Base-by-base conservation (phyloP, 2,329 filamentous ascomycete species). In the Eutypa lata region DNA sequence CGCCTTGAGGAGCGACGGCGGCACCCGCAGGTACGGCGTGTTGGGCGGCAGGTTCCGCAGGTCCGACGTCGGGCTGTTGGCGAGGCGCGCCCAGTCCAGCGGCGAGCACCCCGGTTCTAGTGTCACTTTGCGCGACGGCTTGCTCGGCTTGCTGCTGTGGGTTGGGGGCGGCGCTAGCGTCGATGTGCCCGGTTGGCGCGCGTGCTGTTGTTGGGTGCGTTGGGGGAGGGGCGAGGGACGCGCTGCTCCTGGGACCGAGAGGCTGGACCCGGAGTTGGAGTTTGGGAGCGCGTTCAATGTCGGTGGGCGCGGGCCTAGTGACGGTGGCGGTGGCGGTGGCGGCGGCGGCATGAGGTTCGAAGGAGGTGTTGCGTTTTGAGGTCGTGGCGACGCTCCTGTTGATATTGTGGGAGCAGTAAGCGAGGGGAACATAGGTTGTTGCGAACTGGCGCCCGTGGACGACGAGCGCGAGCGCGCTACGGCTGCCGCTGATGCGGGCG, bases 81-180 rank as follows among this genome's bases (percentile, higher is more conserved):
- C 82, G 1, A 96, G 81, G 6, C 88, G 85, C 13, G 94, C 94
- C 94, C 94, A 99, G 80, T 99, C 94, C 13, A 99, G 84, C 0
- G 94, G 93, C 2, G 91, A 96, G 76, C 93, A 92, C 31, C 94
- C 93, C 0, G 94, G 94, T n/a, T 86, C 82, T 4, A 99, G 83
- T 8, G 88, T 78, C 4, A 97, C 89, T 65, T 93, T 89, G 69
- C 81, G 82, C 11, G 78, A 81, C 4, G 81, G 79, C 64, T 83
- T 84, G 22, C 72, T 57, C 2, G 82, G 81, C 53, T 76, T 78
- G 42, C 73, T 67, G 31, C 70, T 73, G 65, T 79, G 80, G 14
- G 80, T 78, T 0, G 82, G 80, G 0, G 83, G 82, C 0, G 79
- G 82, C 1, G 78, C 76, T 46, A 86, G 77, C 1, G 72, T 68